A percentile compares a stretch with the other conserved stretches of the same genome.
phyloP scores from a whole-genome alignment of 225 moss, liverwort and hornwort species.

The Thuidium tamariscinum region DNA sequence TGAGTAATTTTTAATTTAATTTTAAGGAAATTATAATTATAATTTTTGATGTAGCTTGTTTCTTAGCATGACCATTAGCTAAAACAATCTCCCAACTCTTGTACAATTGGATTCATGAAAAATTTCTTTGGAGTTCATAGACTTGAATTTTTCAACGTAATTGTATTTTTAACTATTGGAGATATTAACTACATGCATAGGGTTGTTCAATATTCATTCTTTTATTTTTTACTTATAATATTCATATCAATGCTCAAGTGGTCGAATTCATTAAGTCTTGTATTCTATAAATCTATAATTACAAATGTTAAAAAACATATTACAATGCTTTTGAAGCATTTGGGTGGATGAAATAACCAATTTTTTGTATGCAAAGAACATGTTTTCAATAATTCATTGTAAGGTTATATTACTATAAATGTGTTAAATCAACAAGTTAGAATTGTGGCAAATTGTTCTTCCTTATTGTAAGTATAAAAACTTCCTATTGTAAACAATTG shows the following conservation, averaged over 20 bases:
- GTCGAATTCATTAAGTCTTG: background rate
- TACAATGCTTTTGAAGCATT: background rate
- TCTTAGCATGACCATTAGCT: background rate
- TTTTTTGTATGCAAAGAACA: background rate
- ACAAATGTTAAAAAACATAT: background rate
- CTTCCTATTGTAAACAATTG: background rate
- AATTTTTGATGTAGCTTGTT: background rate
- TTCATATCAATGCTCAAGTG: background rate
- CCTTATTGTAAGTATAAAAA: background rate
- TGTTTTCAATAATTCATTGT: background rate
- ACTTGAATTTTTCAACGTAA: background rate
- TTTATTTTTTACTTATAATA: background rate
- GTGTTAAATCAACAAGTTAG: background rate
- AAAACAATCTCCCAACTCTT: background rate
- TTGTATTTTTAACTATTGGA: background rate
- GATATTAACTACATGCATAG: too few relatives aligned
- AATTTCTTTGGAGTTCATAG: background rate
- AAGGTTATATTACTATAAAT: background rate
- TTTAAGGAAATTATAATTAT: background rate
- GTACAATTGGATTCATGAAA: too few relatives aligned
- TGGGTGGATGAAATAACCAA: background rate
- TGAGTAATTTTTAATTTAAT: background rate
- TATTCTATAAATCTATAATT: background rate
- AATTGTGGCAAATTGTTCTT: background rate
- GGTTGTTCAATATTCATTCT: background rate